Conservation (phyloP, 129 eudicot genomes). For the Flaveria ramosissima region DNA sequence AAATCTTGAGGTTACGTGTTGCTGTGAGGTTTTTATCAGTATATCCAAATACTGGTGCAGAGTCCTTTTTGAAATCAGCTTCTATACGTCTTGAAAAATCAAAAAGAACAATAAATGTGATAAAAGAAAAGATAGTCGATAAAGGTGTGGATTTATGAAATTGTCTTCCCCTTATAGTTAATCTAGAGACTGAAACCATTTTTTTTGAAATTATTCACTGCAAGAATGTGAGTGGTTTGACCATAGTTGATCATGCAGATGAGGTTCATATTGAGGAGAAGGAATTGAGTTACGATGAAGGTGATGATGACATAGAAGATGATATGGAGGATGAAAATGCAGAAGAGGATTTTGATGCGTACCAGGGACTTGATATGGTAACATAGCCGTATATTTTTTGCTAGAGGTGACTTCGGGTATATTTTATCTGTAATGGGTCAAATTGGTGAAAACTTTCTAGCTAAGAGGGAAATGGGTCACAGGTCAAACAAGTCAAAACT, state of each 20-base stretch:
- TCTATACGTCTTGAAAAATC: slow-evolving; percentile 63
- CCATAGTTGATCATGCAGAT: slow-evolving; percentile 40
- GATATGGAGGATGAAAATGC: slow-evolving; percentile 83
- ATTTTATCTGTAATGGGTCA: not conserved
- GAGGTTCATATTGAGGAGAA: slow-evolving; percentile 50
- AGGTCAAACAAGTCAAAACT: not conserved
- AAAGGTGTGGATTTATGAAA: slow-evolving; percentile 46
- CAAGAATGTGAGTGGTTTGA: slow-evolving; percentile 1
- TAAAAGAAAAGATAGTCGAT: slow-evolving; percentile 37
- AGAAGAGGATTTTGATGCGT: slow-evolving; percentile 65
- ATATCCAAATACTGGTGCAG: slow-evolving; percentile 68
- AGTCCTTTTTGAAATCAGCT: slow-evolving; percentile 45
- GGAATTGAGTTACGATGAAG: slow-evolving; percentile 41
- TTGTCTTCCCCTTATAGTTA: too few species aligned
- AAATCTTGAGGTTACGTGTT: slow-evolving; percentile 55
- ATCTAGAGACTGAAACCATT: not conserved
- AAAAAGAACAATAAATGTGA: slow-evolving; percentile 44
- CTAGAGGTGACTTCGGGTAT: not conserved
- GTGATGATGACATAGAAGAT: slow-evolving; percentile 57
- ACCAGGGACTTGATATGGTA: slow-evolving; percentile 53
- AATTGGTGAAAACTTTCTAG: not conserved
- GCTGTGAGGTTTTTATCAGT: slow-evolving; percentile 72
- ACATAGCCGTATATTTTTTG: not conserved
- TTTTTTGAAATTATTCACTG: not conserved
- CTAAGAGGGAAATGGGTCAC: not conserved